Evolutionary conservation across 768 basidiomycete species (phyloP).

Genomic region (Mycena leptocephala): DNA sequence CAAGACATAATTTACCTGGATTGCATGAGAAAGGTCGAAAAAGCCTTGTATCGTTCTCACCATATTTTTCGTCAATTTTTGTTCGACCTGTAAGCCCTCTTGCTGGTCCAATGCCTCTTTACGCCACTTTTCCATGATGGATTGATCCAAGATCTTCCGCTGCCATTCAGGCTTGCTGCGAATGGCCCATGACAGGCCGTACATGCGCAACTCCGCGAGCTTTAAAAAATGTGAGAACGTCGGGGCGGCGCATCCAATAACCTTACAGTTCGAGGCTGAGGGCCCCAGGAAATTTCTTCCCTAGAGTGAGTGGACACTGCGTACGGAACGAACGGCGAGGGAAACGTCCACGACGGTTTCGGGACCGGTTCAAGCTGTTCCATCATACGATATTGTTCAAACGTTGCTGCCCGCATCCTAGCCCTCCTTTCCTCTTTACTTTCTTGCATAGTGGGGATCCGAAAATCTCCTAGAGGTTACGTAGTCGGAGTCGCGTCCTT

Average conservation of each 20-base stretch:
- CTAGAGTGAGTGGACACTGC: background rate
- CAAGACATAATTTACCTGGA: conserved; percentile 38
- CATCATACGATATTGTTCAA: background rate
- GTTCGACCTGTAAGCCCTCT: background rate
- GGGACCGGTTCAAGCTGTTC: background rate
- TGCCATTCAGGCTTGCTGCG: conserved; percentile 37
- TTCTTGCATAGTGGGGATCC: too few species aligned
- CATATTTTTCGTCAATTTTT: conserved; percentile 24
- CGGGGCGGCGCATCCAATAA: too few species aligned
- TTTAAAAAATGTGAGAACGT: background rate
- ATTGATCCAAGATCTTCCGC: conserved; percentile 21
- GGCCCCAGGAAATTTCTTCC: conserved; percentile 18
- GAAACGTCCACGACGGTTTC: conserved; percentile 23
- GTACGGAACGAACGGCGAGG: conserved; percentile 4
- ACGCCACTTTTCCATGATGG: conserved; percentile 35
- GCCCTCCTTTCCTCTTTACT: background rate
- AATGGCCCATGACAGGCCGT: conserved; percentile 32
- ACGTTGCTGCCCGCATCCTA: background rate
- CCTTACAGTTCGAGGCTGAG: conserved; percentile 21
- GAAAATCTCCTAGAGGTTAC: too few species aligned
- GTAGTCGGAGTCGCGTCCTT: too few species aligned
- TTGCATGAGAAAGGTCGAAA: background rate
- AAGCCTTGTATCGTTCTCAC: background rate
- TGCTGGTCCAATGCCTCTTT: conserved; percentile 32
- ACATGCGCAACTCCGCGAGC: conserved; percentile 37